Conservation (phyloP, 106 monocot genomes). For the Xerophyta viscosa region DNA sequence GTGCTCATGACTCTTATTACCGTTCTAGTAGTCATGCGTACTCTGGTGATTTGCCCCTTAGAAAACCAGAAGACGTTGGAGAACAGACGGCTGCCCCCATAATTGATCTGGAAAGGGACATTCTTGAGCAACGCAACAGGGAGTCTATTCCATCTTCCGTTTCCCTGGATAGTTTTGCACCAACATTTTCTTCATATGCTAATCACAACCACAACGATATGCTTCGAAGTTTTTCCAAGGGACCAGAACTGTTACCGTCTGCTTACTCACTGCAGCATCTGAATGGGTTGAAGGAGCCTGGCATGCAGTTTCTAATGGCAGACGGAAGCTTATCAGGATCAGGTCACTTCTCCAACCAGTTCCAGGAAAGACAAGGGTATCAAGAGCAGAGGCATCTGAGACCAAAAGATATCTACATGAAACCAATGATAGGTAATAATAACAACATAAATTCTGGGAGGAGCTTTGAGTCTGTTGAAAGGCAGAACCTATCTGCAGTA, state of each 20-base stretch:
- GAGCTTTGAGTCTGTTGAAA: slow-evolving; percentile 5
- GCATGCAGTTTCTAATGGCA: slow-evolving; percentile 14
- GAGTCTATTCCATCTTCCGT: slow-evolving; percentile 10
- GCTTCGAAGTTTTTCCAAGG: slow-evolving; percentile 18
- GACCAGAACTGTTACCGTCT: slow-evolving; percentile 8
- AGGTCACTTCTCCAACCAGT: slow-evolving; percentile 10
- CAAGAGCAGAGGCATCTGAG: slow-evolving; percentile 17
- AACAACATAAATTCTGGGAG: slow-evolving; percentile 13
- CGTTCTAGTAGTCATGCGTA: slow-evolving; percentile 3
- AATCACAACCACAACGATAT: slow-evolving; percentile 10
- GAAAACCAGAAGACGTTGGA: slow-evolving; percentile 13
- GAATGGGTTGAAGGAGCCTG: slow-evolving; percentile 21
- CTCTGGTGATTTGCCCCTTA: slow-evolving; percentile 16
- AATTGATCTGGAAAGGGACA: slow-evolving; percentile 20
- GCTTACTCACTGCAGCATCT: slow-evolving; percentile 19
- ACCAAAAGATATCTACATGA: slow-evolving; percentile 14
- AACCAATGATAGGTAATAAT: slow-evolving; percentile 13
- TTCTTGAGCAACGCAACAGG: slow-evolving; percentile 8
- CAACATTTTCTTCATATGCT: slow-evolving; percentile 17
- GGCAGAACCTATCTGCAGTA: slow-evolving; percentile 2
- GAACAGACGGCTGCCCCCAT: not conserved
- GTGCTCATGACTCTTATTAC: slow-evolving; percentile 7
- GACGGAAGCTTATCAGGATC: slow-evolving; percentile 13
- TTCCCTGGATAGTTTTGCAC: slow-evolving; percentile 3
- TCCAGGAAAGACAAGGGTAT: slow-evolving; percentile 21